Base-by-base conservation (phyloP, 371 early-diverging fungal genomes). In the Mortierella sp. region DNA sequence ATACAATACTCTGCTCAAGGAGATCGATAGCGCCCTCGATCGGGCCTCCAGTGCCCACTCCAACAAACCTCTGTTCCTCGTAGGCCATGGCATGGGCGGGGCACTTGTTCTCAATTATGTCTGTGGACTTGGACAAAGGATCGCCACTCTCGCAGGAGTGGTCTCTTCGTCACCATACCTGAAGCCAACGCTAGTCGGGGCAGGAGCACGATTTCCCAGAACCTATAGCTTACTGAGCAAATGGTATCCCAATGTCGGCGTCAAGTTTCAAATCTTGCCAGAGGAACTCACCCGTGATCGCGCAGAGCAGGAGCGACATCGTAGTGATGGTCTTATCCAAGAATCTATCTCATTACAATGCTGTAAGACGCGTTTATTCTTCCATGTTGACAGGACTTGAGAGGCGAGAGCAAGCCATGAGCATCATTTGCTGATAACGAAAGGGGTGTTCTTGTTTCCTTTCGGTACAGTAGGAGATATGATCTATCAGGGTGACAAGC, bases 1-100 rank as follows among this genome's bases (percentile, higher is more conserved):
- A 24, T 73, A 73, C 59, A 54, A 63, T 22, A 46, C 46, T 7
- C 55, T 73, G 22, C 48, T 73, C 19, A 67, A 58, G 13, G 73
- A 73, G 34, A 60, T 73, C 2, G 73, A 73, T 48, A 58, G 24
- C 31, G 73, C 73, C 6, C 57, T 73, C 25, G 73, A 54, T 14
- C 67, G 73, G 5, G 73, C 73, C 13, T 39, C 45, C 0, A 16
- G 31, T 1, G n/a, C 58, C 7, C 56, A 55, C 17, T 63, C 63
- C 0, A 22, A 49, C 1, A 62, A 55, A 44, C 73, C 73, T 3
- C 40, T 73, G 13, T 67, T 67, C 25, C 44, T 73, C 1, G 63
- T 67, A 63, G 73, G 73, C 21, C 73, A 73, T 39, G 73, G 73
- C 22, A 73, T 73, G 67, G 73, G 73, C 1, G 73, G 73, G 7